phyloP scores from a whole-genome alignment of 2,329 filamentous ascomycete species.

The Paracoccidioides brasiliensis region DNA sequence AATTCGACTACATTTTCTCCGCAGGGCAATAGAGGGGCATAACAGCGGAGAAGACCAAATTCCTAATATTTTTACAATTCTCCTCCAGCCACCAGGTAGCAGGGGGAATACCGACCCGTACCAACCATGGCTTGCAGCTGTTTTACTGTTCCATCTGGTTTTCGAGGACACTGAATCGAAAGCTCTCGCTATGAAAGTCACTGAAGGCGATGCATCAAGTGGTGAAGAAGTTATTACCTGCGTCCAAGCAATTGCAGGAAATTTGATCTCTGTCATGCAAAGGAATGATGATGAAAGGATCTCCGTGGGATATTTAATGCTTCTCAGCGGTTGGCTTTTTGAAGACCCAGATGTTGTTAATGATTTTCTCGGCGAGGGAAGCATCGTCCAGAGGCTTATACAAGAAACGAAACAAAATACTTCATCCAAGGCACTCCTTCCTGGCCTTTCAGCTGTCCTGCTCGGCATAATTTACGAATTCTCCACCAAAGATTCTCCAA shows the following conservation, averaged over 20 bases:
- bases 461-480: slow-evolving; percentile 91
- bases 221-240: slow-evolving; percentile 93
- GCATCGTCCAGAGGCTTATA: slow-evolving; percentile 75
- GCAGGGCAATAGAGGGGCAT: slow-evolving; percentile 80
- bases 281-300: slow-evolving; percentile 66
- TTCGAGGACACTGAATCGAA: slow-evolving; percentile 72
- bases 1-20: slow-evolving; percentile 74
- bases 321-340: slow-evolving; percentile 80
- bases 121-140: slow-evolving; percentile 76
- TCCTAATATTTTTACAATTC: slow-evolving; percentile 74
- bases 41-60: slow-evolving; percentile 63
- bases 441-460: slow-evolving; percentile 71
- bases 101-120: slow-evolving; percentile 65
- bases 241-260: slow-evolving; percentile 75
- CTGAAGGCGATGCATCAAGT: slow-evolving; percentile 73
- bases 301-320: slow-evolving; percentile 74
- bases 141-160: slow-evolving; percentile 74
- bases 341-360: slow-evolving; percentile 86
- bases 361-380: slow-evolving; percentile 83
- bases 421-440: slow-evolving; percentile 53
- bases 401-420: slow-evolving; percentile 55
- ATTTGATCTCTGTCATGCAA: slow-evolving; percentile 69
- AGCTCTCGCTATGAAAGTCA: slow-evolving; percentile 62
- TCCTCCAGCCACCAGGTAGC: slow-evolving; percentile 54
- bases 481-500: slow-evolving; percentile 90